Evolutionary conservation across 345 rosid species (phyloP).

Genomic region (Cardiospermum halicacabum): DNA sequence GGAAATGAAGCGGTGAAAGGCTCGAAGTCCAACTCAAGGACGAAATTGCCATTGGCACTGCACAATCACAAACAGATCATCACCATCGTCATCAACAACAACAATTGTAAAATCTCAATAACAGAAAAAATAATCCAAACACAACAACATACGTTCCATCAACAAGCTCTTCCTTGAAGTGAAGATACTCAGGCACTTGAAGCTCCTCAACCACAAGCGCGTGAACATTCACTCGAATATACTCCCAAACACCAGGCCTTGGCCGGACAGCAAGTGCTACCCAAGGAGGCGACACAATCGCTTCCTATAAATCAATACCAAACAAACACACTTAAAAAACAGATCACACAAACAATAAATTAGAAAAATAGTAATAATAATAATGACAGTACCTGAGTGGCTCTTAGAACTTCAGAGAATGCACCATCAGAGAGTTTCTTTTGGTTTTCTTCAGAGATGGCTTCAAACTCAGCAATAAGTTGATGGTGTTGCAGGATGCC

Average conservation of each 20-base stretch:
- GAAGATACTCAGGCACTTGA: conserved; percentile 71
- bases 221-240: conserved; percentile 70
- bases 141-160: conserved; percentile 59
- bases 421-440: conserved; percentile 52
- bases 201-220: conserved; percentile 85
- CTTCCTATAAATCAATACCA: conserved; percentile 52
- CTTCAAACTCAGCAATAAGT: conserved; percentile 69
- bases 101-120: not conserved
- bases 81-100: not conserved
- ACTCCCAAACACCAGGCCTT: conserved; percentile 97
- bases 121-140: not conserved
- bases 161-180: conserved; percentile 94
- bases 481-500: conserved; percentile 77
- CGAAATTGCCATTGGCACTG: conserved; percentile 75
- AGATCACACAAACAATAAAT: not conserved
- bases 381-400: conserved; percentile 57
- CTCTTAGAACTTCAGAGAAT: conserved; percentile 56
- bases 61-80: conserved; percentile 3
- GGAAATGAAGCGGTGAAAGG: conserved; percentile 88
- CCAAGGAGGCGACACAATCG: conserved; percentile 84
- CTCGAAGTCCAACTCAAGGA: conserved; percentile 92
- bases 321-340: not conserved
- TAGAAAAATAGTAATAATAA: not conserved
- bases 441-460: conserved; percentile 47
- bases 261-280: conserved; percentile 91